Percentiles rank a stretch among this genome's conserved stretches.
These are phyloP conservation scores for Pythium insidiosum DNA, from an alignment of 352 stramenopile species.

Conservation along the genomic window DNA sequence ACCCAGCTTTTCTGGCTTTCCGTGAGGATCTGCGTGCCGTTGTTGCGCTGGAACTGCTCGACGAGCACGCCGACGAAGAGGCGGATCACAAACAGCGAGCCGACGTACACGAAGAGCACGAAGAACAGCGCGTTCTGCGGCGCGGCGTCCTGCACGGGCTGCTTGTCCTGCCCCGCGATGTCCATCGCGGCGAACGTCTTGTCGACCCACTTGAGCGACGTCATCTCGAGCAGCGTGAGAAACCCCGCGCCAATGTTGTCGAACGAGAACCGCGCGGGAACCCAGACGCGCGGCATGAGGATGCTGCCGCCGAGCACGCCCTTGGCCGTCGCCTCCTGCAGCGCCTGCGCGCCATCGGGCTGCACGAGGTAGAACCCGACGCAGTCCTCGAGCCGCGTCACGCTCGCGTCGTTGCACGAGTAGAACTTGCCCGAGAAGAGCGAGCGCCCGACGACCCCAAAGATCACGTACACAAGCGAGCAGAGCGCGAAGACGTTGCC, in stretches of 20 bases:
- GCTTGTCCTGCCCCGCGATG: constrained; percentile 31
- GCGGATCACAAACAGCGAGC: constrained; percentile 69
- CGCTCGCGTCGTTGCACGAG: constrained; percentile 44
- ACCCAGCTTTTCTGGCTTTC: constrained; percentile 76
- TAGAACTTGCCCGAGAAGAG: constrained; percentile 64
- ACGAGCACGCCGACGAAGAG: constrained; percentile 75
- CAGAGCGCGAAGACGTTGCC: constrained; percentile 69
- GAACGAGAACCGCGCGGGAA: constrained; percentile 68
- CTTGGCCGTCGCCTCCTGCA: constrained; percentile 38
- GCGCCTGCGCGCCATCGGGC: constrained; percentile 32
- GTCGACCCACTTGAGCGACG: constrained; percentile 74
- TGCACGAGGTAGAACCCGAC: constrained; percentile 45
- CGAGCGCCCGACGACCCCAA: constrained; percentile 55
- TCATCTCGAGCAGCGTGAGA: constrained; percentile 69
- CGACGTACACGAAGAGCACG: constrained; percentile 67
- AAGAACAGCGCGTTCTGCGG: constrained; percentile 54
- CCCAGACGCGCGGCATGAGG: constrained; percentile 53
- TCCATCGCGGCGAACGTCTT: constrained; percentile 74
- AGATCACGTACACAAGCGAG: constrained; percentile 73
- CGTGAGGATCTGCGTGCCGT: constrained; percentile 72
- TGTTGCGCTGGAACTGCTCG: constrained; percentile 80
- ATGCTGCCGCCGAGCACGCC: constrained; percentile 28
- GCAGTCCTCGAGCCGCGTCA: constrained; percentile 30
- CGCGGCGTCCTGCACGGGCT: constrained; percentile 42
- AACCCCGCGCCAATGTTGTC: constrained; percentile 63